Conservation (phyloP, 208 protist species). For the Leishmania lainsoni region DNA sequence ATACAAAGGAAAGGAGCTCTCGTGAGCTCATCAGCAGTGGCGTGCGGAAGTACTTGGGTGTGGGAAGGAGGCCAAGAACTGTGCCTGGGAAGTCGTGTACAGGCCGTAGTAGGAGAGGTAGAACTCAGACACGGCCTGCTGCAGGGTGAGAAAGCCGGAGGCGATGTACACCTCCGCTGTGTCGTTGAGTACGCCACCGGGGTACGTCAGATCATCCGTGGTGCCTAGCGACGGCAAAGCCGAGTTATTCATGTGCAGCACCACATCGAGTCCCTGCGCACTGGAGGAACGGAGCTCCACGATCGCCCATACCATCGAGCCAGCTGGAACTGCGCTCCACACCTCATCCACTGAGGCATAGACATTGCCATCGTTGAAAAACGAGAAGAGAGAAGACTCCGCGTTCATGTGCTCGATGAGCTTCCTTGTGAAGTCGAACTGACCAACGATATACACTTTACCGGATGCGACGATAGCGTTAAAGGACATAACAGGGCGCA, state of each 20-base stretch:
- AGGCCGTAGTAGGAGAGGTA: conserved; percentile 9
- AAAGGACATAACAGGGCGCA: conserved; percentile 37
- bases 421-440: conserved; percentile 20
- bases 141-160: conserved; percentile 37
- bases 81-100: no score
- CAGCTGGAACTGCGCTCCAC: background rate
- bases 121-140: conserved; percentile 43
- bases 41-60: conserved; percentile 14
- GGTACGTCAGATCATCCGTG: conserved; percentile 31
- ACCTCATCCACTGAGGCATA: background rate
- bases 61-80: conserved; percentile 18
- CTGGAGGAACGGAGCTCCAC: conserved; percentile 13
- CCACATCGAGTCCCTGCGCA: conserved; percentile 7
- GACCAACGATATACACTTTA: conserved; percentile 50
- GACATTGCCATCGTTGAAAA: conserved; percentile 28
- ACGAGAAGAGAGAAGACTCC: conserved; percentile 32
- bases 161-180: conserved; percentile 17
- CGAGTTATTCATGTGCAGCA: conserved; percentile 45
- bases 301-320: conserved; percentile 2
- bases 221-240: conserved; percentile 24
- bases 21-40: no score
- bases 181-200: conserved; percentile 43
- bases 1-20: conserved; percentile 44
- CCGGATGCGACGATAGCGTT: conserved; percentile 49
- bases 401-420: conserved; percentile 38